Base-by-base conservation (phyloP, 2,329 filamentous ascomycete genomes). In the Penicillium sumatraense region DNA sequence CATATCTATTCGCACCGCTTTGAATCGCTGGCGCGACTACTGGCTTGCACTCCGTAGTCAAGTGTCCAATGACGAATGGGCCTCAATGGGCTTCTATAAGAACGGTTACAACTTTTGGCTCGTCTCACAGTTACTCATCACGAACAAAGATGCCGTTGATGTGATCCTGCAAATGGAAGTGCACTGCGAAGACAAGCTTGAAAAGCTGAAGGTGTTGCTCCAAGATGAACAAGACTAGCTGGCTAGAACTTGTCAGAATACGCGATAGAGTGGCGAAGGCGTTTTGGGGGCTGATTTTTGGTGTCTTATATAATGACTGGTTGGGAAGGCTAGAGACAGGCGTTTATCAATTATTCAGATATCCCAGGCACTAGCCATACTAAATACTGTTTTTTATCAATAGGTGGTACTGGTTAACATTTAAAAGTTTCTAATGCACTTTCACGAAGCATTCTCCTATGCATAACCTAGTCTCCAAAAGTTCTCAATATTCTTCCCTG, bases 391-490 rank as follows among this genome's bases (percentile, higher is more conserved):
- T 9, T 31, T 5, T 31, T 31, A n/a, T n/a, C n/a, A n/a, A n/a
- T n/a, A n/a, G n/a, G n/a, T n/a, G n/a, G n/a, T n/a, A n/a, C n/a
- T n/a, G n/a, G n/a, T n/a, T n/a, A n/a, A n/a, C n/a, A n/a, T n/a
- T n/a, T n/a, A n/a, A n/a, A n/a, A n/a, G n/a, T n/a, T n/a, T n/a
- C n/a, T n/a, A n/a, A n/a, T n/a, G n/a, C n/a, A n/a, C n/a, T n/a
- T n/a, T n/a, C n/a, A n/a, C n/a, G n/a, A n/a, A n/a, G n/a, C n/a
- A n/a, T n/a, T n/a, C n/a, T n/a, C n/a, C 70, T 59, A 82, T 46
- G 80, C 79, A 70, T 77, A 78, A 5, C 80, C 80, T 51, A 81
- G 62, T 5, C 59, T 73, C 76, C 75, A 79, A 61, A 83, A 83
- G 3, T 58, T 75, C 55, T 79, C 76, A 16, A 83, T 63, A 61